A percentile compares a stretch with the other conserved stretches of the same genome.
Evolutionary conservation across 495 filamentous ascomycete genomes (phyloP).

Genomic region (Xylaria longipes): DNA sequence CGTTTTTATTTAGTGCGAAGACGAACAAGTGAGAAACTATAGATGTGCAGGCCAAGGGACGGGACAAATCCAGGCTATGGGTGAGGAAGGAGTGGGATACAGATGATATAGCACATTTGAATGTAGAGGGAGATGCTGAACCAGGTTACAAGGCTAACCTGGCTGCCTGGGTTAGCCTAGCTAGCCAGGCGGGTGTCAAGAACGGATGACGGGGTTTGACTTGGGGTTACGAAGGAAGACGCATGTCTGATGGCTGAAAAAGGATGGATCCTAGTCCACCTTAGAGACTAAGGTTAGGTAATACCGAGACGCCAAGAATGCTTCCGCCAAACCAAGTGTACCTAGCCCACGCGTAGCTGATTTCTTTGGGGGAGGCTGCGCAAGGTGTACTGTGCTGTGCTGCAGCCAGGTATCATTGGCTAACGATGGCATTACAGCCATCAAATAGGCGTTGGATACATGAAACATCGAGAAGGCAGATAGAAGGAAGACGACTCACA

Average conservation of each 20-base stretch:
- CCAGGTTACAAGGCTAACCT: neutral
- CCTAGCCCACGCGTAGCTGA: neutral
- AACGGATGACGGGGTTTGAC: slow-evolving; percentile 25
- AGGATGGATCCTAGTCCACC: slow-evolving; percentile 23
- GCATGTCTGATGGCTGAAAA: slow-evolving; percentile 8
- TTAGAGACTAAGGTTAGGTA: slow-evolving; percentile 9
- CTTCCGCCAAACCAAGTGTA: neutral
- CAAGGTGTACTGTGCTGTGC: neutral
- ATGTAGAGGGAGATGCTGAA: slow-evolving; percentile 12
- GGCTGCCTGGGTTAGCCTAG: neutral
- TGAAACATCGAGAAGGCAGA: neutral
- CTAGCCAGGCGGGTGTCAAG: slow-evolving; percentile 24
- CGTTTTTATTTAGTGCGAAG: neutral
- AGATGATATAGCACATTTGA: neutral
- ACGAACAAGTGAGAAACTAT: neutral
- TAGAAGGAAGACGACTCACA: slow-evolving; percentile 33
- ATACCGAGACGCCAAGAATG: slow-evolving; percentile 16
- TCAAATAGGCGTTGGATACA: neutral
- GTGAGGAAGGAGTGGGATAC: neutral
- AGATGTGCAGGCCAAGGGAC: neutral
- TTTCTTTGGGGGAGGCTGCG: neutral
- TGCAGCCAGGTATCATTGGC: slow-evolving; percentile 2
- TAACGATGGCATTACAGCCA: neutral
- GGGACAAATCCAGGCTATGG: neutral
- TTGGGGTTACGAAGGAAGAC: slow-evolving; percentile 21